A percentile compares a stretch with the other conserved stretches of the same genome.
These are phyloP conservation scores for Globisporangium heterothallicum DNA, from an alignment of 352 stramenopile genomes.

Conservation along the genomic window DNA sequence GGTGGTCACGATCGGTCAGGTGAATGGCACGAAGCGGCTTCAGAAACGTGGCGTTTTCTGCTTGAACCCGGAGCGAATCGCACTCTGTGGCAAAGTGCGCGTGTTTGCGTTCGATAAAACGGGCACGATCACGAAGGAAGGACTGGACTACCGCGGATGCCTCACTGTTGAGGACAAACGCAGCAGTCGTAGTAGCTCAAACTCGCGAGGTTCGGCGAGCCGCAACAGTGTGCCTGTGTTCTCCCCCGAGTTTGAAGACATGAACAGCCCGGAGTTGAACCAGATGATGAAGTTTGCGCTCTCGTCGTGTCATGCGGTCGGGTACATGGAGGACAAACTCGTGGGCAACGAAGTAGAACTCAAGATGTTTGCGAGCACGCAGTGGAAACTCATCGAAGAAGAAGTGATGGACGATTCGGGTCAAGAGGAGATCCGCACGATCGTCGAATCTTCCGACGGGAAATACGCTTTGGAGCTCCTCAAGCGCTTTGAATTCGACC, in stretches of 20 bases:
- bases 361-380: conserved; percentile 61
- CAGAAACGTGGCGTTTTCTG: conserved; percentile 50
- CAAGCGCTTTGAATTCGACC: conserved; percentile 85
- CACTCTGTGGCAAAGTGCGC: conserved; percentile 77
- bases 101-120: conserved; percentile 87
- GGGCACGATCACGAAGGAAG: conserved; percentile 80
- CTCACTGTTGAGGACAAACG: conserved; percentile 6
- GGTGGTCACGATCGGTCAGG: conserved; percentile 72
- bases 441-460: conserved; percentile 9
- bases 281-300: conserved; percentile 28
- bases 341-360: conserved; percentile 79
- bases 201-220: no score
- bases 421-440: conserved; percentile 14
- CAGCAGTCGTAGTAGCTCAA: not conserved
- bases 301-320: conserved; percentile 66
- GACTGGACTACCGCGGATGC: conserved; percentile 55
- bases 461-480: conserved; percentile 40
- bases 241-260: conserved; percentile 11
- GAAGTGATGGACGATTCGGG: conserved; percentile 22
- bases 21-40: conserved; percentile 62
- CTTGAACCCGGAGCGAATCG: conserved; percentile 62
- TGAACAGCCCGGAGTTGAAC: conserved; percentile 8
- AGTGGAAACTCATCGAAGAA: conserved; percentile 31
- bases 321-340: conserved; percentile 31
- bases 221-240: conserved; percentile 5